Evolutionary conservation across 129 eudicot species (phyloP).

Genomic region (Flaveria trinervia): DNA sequence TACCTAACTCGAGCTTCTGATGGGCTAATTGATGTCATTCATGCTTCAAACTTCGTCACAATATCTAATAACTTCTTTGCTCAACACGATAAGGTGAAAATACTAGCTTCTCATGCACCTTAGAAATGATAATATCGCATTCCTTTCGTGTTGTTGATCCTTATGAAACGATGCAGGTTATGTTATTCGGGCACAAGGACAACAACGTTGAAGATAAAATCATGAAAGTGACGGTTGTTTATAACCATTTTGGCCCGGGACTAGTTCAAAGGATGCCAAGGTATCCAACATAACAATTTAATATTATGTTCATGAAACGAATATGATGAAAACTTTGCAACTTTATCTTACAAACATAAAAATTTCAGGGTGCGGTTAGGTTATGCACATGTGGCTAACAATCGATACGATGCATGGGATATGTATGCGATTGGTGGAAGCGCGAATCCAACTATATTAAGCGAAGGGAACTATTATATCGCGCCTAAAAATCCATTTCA

Average conservation of each 20-base stretch:
- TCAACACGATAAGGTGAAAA: constrained; percentile 60
- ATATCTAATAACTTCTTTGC: constrained; percentile 64
- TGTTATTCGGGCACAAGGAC: constrained; percentile 66
- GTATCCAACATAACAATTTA: constrained; percentile 20
- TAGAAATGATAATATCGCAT: not conserved
- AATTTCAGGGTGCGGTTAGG: constrained; percentile 50
- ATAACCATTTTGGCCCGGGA: constrained; percentile 66
- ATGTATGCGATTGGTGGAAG: constrained; percentile 67
- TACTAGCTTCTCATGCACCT: not conserved
- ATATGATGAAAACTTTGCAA: not conserved
- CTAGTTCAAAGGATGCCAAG: constrained; percentile 77
- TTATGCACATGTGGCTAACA: constrained; percentile 64
- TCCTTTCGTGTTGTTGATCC: not conserved
- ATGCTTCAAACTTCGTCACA: constrained; percentile 57
- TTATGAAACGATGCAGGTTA: constrained; percentile 45
- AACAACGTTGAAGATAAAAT: constrained; percentile 45
- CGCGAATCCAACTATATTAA: constrained; percentile 54
- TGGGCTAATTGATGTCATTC: constrained; percentile 69
- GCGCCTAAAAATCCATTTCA: constrained; percentile 32
- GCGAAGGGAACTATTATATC: constrained; percentile 61
- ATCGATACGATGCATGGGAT: constrained; percentile 50
- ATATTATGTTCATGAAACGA: not conserved
- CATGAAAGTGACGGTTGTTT: constrained; percentile 67
- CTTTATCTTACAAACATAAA: constrained; percentile 15
- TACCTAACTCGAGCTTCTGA: constrained; percentile 50